A percentile compares a stretch with the other conserved stretches of the same genome.
Evolutionary conservation across 1,284 basidiomycete species (phyloP).

Genomic region (Irpex lacteus): DNA sequence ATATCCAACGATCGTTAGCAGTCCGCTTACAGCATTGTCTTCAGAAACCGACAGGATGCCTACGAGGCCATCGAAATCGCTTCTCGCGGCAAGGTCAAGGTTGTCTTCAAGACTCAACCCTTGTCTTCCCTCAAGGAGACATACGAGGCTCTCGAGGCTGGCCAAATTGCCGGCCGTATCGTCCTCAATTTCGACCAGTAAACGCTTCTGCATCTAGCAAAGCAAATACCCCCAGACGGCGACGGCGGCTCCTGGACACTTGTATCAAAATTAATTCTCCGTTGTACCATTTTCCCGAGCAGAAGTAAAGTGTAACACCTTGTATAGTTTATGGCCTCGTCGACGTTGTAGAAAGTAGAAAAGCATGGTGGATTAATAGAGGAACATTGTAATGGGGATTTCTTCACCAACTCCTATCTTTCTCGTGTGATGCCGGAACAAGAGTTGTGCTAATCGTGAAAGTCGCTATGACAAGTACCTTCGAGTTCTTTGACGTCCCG

Average conservation of each 20-base stretch:
- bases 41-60: conserved; percentile 69
- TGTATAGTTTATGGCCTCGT: background rate
- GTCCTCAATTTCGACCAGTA: conserved; percentile 51
- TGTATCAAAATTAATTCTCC: background rate
- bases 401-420: background rate
- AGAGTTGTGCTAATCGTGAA: no score
- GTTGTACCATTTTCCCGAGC: background rate
- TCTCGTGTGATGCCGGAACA: background rate
- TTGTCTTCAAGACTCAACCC: conserved; percentile 48
- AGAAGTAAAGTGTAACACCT: background rate
- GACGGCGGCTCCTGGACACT: background rate
- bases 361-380: background rate
- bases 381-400: background rate
- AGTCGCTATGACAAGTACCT: no score
- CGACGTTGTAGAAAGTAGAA: background rate
- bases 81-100: conserved; percentile 69
- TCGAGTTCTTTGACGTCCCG: no score
- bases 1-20: background rate
- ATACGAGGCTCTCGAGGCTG: conserved; percentile 55
- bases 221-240: background rate
- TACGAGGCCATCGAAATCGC: conserved; percentile 76
- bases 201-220: background rate
- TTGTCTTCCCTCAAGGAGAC: conserved; percentile 54
- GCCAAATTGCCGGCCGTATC: conserved; percentile 59
- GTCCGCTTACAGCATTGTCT: background rate